These are phyloP conservation scores for Pythium myriotylum DNA, from an alignment of 352 stramenopile genomes.

Conservation along the genomic window DNA sequence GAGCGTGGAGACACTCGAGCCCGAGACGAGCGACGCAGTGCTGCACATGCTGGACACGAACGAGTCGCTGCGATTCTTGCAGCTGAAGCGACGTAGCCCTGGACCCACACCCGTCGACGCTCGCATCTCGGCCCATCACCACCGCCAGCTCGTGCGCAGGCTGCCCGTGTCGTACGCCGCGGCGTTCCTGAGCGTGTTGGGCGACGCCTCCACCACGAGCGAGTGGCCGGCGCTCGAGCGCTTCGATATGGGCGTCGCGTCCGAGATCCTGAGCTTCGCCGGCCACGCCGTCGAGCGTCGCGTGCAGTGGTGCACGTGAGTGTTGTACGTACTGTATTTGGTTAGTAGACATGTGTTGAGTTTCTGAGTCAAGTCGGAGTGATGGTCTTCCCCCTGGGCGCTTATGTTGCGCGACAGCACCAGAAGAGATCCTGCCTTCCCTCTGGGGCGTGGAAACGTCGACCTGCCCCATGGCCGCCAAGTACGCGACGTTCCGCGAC, in stretches of 20 bases:
- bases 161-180: conserved; percentile 1
- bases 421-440: too few relatives aligned
- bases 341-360: too few relatives aligned
- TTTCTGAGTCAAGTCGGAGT: too few relatives aligned
- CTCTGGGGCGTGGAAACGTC: too few relatives aligned
- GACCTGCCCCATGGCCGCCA: conserved; percentile 25
- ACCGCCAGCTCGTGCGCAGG: conserved; percentile 11
- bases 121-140: neutral
- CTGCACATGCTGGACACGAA: conserved; percentile 14
- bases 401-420: too few relatives aligned
- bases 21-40: neutral
- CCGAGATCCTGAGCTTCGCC: conserved; percentile 12
- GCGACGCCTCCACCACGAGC: neutral
- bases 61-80: neutral
- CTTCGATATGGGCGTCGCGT: conserved; percentile 10
- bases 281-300: conserved; percentile 7
- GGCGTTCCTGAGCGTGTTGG: conserved; percentile 10
- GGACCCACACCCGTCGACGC: neutral
- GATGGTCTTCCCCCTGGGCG: too few relatives aligned
- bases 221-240: neutral
- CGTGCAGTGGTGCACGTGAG: conserved; percentile 3
- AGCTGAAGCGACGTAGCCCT: conserved; percentile 1
- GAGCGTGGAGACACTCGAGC: neutral
- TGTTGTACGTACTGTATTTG: too few relatives aligned
- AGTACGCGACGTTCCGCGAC: conserved; percentile 41